Evolutionary conservation across 192 early-diverging fungal species (phyloP), one percentile per base, ranked within the genome.

Genomic region (Paraglomus occultum): DNA sequence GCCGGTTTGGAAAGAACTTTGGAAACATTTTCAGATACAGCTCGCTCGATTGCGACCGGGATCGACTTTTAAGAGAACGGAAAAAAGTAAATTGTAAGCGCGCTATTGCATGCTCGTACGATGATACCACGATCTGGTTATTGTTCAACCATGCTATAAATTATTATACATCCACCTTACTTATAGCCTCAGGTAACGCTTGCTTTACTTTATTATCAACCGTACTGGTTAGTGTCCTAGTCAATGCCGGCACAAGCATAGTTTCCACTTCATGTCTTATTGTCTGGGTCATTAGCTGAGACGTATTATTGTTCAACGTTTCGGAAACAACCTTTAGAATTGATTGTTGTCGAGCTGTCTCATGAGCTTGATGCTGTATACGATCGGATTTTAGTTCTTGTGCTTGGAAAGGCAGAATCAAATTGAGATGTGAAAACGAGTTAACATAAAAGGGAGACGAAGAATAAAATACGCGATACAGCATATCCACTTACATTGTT

Each of bases 291-390:
- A 82, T 46, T 17, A 82, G 68, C 52, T 82, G 76, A 23, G 79
- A 65, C 5, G 80, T 82, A 44, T 79, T 82, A 48, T 72, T 82
- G 47, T 53, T 72, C 10, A 82, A 65, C 1, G 80, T 73, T 20
- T 79, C 73, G 4, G 77, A 82, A n/a, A 82, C 78, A 42, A 79
- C 44, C 57, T 77, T 82, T 40, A 82, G 51, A 39, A 82, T 76
- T 15, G 71, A 70, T 51, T 82, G 75, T 63, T 82, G 80, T 51
- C 80, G 70, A 17, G 70, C 51, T 46, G 74, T 79, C 50, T 82
- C 78, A 31, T 74, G 76, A n/a, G 74, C 73, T 52, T 74, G 73
- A 53, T 74, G 64, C 40, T 66, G 51, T 17, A 57, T 49, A n/a
- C 73, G 73, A 39, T 74, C 73, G 17, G 69, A 52, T 44, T 67